Base-by-base conservation (phyloP, 1,139 yeast genomes). In the Meyerozyma sp. region DNA sequence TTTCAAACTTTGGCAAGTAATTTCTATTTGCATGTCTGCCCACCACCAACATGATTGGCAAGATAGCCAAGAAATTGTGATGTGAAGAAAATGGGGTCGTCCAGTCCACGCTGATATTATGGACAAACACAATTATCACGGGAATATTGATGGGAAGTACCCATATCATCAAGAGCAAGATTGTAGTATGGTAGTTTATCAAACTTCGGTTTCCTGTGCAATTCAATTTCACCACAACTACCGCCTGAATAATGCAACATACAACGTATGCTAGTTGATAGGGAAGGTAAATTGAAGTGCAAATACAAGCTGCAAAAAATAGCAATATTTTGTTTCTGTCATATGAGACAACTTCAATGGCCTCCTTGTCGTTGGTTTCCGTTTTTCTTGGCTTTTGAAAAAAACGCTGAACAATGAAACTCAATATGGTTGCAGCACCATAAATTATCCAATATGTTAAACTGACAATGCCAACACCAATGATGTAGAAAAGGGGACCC, bases 81-180 rank as follows among this genome's bases (percentile, higher is more conserved):
- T 84, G 93, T 0, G 91, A 82, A 13, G 84, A 79, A 52, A 85
- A 84, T 20, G 91, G 86, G 0, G 90, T 84, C 43, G 70, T 75
- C 91, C 93, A 84, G 50, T 73, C 77, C 34, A 84, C 72, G 2
- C 83, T 73, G 47, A 84, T 65, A 56, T 85, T 84, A 56, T 84
- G 91, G 23, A 83, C 65, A 62, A 84, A 83, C 2, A 84, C 93
- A 47, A 84, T 66, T 26, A 85, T 58, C 1, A 83, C 80, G 0
- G 94, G 93, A 1, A 80, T 67, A 52, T 83, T 81, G 26, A 84
- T 77, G 1, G 90, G 89, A 9, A 84, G 61, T 8, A 84, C 68
- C 82, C 90, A 82, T 8, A 83, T 49, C 81, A 84, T 77, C 40
- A 84, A 54, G 50, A 84, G 61, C 36, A 83, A 58, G 3, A 83